These are phyloP conservation scores for Trichosporon asahii DNA, from an alignment of 1,284 basidiomycete genomes.

Conservation along the genomic window DNA sequence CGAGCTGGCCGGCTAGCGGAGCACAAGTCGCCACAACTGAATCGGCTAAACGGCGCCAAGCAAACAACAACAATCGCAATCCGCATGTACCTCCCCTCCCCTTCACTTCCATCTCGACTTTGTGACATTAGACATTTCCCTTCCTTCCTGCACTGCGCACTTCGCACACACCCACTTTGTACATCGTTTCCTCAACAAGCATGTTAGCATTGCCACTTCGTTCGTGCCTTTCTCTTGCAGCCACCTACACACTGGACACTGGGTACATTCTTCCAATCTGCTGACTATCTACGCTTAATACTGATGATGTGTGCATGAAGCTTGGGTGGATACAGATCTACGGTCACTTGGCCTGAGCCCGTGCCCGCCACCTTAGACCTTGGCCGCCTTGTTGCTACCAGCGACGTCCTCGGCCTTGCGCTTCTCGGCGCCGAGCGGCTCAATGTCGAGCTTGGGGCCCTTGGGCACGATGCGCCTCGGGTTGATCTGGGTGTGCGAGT, in stretches of 20 bases:
- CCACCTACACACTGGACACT: neutral
- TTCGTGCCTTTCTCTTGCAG: no score
- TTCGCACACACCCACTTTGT: neutral
- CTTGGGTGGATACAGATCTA: neutral
- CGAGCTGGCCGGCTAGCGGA: no score
- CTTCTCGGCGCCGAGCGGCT: conserved; percentile 55
- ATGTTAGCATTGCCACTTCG: conserved; percentile 2
- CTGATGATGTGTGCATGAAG: no score
- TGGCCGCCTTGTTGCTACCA: conserved; percentile 14
- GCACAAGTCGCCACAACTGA: no score
- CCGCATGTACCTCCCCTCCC: neutral
- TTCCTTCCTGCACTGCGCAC: neutral
- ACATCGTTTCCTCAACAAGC: neutral
- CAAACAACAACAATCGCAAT: neutral
- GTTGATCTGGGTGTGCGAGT: conserved; percentile 60
- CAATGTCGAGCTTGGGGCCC: conserved; percentile 68
- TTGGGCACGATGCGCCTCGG: conserved; percentile 68
- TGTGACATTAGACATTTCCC: neutral
- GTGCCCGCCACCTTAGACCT: conserved; percentile 10
- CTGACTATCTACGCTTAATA: neutral
- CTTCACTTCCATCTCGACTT: neutral
- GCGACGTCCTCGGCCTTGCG: conserved; percentile 19
- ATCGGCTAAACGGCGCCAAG: no score
- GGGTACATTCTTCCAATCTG: neutral
- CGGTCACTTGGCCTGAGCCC: neutral